phyloP scores from a whole-genome alignment of 169 alveolate genomes.

The Toxoplasma gondii region DNA sequence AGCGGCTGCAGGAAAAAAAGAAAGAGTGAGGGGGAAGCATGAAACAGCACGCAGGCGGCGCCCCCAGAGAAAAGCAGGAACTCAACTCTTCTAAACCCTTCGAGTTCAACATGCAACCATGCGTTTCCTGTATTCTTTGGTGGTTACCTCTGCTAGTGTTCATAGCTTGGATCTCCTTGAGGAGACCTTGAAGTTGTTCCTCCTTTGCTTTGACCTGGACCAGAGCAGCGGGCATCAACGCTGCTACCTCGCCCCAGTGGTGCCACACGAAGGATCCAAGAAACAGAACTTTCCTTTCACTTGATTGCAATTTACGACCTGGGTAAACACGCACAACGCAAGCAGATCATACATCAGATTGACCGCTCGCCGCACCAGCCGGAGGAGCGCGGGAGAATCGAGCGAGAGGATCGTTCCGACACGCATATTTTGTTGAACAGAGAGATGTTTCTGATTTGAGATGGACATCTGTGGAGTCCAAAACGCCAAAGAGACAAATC shows the following conservation, averaged over 20 bases:
- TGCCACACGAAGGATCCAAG: not conserved
- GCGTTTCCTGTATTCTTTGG: not conserved
- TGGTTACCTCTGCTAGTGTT: not conserved
- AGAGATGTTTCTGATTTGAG: too few species aligned
- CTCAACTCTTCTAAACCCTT: too few species aligned
- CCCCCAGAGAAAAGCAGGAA: too few species aligned
- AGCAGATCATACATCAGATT: too few species aligned
- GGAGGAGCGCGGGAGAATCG: too few species aligned
- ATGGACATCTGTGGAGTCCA: too few species aligned
- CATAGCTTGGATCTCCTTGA: not conserved
- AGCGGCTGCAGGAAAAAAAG: not conserved
- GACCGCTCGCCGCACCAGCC: too few species aligned
- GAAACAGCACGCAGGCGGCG: not conserved
- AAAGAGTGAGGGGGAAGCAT: not conserved
- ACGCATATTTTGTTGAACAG: too few species aligned
- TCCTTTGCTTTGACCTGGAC: not conserved
- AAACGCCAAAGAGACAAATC: too few species aligned
- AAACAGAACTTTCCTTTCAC: constrained; percentile 16
- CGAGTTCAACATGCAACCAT: too few species aligned
- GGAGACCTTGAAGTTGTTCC: not conserved
- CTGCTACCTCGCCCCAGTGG: constrained; percentile 2
- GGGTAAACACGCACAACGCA: not conserved
- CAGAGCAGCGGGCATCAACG: constrained; percentile 4
- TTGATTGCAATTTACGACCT: not conserved
- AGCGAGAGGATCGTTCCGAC: too few species aligned